Conservation (phyloP, 2,329 filamentous ascomycete genomes). For the Neurospora sp. region DNA sequence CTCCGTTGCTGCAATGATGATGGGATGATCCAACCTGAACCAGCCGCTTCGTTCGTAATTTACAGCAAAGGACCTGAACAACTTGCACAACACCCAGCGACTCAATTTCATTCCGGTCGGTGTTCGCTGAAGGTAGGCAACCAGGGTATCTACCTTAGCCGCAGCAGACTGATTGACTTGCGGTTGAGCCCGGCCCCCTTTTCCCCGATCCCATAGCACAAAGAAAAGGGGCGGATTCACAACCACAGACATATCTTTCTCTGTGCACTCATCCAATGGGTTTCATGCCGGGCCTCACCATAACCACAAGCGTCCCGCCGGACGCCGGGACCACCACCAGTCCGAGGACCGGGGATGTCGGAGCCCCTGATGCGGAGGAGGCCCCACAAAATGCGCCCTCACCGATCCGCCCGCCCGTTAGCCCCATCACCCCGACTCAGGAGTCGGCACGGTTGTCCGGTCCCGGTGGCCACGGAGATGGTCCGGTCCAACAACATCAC, state of each 20-base stretch:
- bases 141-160: not conserved
- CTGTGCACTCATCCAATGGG: not conserved
- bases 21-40: not conserved
- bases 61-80: not conserved
- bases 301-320: slow-evolving; percentile 16
- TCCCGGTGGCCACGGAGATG: not conserved
- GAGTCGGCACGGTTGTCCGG: slow-evolving; percentile 24
- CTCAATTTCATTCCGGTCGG: not conserved
- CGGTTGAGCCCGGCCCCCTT: not conserved
- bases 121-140: not conserved
- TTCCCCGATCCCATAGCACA: not conserved
- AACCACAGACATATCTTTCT: not conserved
- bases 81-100: not conserved
- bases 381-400: slow-evolving; percentile 24
- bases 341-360: not conserved
- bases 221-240: not conserved
- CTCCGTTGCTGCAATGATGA: not conserved
- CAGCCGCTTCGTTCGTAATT: not conserved
- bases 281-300: slow-evolving; percentile 23
- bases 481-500: slow-evolving; percentile 2
- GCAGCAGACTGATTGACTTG: not conserved
- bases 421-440: slow-evolving; percentile 44
- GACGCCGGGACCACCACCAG: slow-evolving; percentile 16
- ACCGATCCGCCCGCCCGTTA: slow-evolving; percentile 40
- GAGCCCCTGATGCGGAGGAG: not conserved